Conservation (phyloP, 495 filamentous ascomycete species). For the Cladorrhinum samala region DNA sequence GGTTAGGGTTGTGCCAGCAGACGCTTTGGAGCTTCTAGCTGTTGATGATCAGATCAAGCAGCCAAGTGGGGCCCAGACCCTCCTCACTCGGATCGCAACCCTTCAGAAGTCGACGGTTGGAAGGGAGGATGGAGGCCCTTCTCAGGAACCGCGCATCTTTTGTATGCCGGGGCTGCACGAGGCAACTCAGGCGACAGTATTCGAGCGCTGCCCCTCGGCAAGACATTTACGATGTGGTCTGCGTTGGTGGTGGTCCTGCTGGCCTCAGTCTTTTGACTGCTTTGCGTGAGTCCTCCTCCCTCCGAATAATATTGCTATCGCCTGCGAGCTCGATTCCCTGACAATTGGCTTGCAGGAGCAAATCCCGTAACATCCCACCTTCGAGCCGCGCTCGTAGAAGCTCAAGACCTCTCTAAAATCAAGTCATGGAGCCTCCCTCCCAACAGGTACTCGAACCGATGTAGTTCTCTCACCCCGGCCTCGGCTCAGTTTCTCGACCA, state of each 20-base stretch:
- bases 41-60: not conserved
- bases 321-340: not conserved
- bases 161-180: conserved; percentile 43
- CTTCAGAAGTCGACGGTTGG: not conserved
- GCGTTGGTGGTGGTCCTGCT: conserved; percentile 93
- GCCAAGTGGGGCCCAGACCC: not conserved
- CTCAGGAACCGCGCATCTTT: conserved; percentile 22
- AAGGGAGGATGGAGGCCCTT: conserved; percentile 18
- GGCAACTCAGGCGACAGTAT: conserved; percentile 30
- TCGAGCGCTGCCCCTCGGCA: conserved; percentile 33
- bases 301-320: not conserved
- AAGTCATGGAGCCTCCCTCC: conserved; percentile 58
- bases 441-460: conserved; percentile 80
- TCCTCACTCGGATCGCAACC: not conserved
- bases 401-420: conserved; percentile 67
- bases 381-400: conserved; percentile 83
- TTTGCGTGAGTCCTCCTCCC: conserved; percentile 54
- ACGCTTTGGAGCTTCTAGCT: not conserved
- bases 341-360: conserved; percentile 40
- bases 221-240: conserved; percentile 88
- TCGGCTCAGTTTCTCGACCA: conserved; percentile 63
- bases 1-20: not conserved
- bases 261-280: conserved; percentile 84
- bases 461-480: conserved; percentile 85
- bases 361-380: conserved; percentile 69